Conservation (phyloP, 257 asterid genomes). For the Jacaranda mimosifolia region DNA sequence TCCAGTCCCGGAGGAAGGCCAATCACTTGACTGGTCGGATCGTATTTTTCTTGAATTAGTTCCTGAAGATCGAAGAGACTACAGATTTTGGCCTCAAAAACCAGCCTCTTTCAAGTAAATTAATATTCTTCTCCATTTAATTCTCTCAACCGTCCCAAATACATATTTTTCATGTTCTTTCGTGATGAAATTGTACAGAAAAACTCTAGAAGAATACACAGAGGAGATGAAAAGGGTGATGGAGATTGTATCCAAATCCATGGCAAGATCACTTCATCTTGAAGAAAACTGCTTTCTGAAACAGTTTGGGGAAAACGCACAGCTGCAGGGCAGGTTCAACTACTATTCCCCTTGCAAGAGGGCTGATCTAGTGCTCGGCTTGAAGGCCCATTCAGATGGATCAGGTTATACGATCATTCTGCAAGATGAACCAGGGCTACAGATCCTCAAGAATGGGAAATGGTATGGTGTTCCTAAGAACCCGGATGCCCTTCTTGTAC, state of each 20-base stretch:
- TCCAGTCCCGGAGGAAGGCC: conserved; percentile 68
- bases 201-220: conserved; percentile 43
- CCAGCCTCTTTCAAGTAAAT: conserved; percentile 55
- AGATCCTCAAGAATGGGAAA: conserved; percentile 50
- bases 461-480: conserved; percentile 54
- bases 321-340: conserved; percentile 49
- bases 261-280: conserved; percentile 56
- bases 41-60: conserved; percentile 46
- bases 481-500: conserved; percentile 50
- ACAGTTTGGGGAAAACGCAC: conserved; percentile 59
- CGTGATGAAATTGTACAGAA: conserved; percentile 38
- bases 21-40: conserved; percentile 71
- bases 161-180: neutral
- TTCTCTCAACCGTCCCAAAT: neutral
- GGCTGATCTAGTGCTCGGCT: conserved; percentile 57
- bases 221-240: conserved; percentile 46
- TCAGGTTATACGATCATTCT: conserved; percentile 52
- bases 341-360: conserved; percentile 55
- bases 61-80: conserved; percentile 55
- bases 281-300: conserved; percentile 53
- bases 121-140: neutral
- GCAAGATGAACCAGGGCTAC: conserved; percentile 60
- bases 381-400: conserved; percentile 66
- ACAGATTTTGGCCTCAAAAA: conserved; percentile 55
- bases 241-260: conserved; percentile 48